Percentiles rank a stretch among this genome's conserved stretches.
Evolutionary conservation across 2,329 filamentous ascomycete species (phyloP).

Genomic region (Beauveria australis): DNA sequence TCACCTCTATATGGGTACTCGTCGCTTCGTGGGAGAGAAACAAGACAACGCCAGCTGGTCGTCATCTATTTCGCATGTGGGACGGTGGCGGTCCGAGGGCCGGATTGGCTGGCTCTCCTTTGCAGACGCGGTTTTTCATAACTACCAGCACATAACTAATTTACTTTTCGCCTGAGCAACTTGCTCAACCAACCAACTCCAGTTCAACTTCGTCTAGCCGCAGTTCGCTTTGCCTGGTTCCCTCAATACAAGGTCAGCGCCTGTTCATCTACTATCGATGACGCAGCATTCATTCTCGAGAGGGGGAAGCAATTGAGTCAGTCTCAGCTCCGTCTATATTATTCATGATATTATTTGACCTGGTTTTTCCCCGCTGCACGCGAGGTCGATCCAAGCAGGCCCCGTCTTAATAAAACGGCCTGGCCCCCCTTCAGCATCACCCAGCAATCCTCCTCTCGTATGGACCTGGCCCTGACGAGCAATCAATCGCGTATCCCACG

Average conservation of each 20-base stretch:
- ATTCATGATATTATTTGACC: background rate
- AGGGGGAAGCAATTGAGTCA: background rate
- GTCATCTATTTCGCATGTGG: background rate
- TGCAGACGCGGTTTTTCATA: too few species aligned
- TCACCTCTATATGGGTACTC: too few species aligned
- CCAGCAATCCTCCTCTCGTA: background rate
- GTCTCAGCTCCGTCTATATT: background rate
- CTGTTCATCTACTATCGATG: background rate
- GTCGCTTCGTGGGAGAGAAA: background rate
- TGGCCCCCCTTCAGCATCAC: background rate
- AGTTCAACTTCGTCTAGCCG: background rate
- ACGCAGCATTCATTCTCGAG: background rate
- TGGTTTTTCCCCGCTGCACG: background rate
- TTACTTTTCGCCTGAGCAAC: too few species aligned
- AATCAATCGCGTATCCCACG: background rate
- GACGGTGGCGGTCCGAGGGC: background rate
- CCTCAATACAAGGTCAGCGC: background rate
- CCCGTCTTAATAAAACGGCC: slow-evolving; percentile 7
- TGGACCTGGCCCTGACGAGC: background rate
- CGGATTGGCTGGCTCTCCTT: background rate
- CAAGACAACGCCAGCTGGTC: background rate
- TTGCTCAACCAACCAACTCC: background rate
- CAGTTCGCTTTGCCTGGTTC: background rate
- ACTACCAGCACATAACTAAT: too few species aligned
- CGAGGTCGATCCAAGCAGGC: slow-evolving; percentile 2